phyloP scores from a whole-genome alignment of 2,329 filamentous ascomycete genomes.

The Trichoderma sp. region DNA sequence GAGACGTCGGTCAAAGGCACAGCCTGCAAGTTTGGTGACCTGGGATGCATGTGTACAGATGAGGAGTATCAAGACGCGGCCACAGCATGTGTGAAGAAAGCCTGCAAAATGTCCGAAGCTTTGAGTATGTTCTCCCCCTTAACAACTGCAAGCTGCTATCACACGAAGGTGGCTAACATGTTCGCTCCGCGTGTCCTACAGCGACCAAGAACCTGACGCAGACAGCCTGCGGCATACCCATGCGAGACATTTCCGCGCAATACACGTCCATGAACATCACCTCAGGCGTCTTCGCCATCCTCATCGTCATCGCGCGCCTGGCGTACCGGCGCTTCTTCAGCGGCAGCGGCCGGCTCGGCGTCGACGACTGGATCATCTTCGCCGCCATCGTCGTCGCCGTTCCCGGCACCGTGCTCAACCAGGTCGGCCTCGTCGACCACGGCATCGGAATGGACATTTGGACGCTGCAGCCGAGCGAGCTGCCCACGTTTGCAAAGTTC shows the following conservation, averaged over 20 bases:
- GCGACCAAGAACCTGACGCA: constrained; percentile 25
- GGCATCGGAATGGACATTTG: constrained; percentile 42
- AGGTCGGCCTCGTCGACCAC: constrained; percentile 33
- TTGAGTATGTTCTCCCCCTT: background rate
- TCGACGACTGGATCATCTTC: constrained; percentile 39
- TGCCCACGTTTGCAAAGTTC: constrained; percentile 35
- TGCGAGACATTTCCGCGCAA: background rate
- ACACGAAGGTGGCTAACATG: background rate
- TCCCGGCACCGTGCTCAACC: constrained; percentile 33
- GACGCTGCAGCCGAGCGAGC: constrained; percentile 36
- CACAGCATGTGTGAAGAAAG: background rate
- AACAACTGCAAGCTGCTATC: too few species aligned
- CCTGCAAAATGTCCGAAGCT: constrained; percentile 4
- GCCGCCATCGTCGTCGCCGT: constrained; percentile 32
- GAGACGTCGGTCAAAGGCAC: background rate
- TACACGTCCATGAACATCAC: constrained; percentile 27
- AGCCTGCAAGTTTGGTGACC: background rate
- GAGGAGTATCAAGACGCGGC: background rate
- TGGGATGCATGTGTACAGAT: constrained; percentile 13
- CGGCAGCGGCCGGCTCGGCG: constrained; percentile 38
- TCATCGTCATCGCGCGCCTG: constrained; percentile 30
- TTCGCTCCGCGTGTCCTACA: background rate
- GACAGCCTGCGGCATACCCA: constrained; percentile 14
- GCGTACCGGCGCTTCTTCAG: constrained; percentile 34
- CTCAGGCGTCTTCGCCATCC: constrained; percentile 31